Evolutionary conservation across 768 basidiomycete genomes (phyloP).

Genomic region (Kwoniella shandongensis): DNA sequence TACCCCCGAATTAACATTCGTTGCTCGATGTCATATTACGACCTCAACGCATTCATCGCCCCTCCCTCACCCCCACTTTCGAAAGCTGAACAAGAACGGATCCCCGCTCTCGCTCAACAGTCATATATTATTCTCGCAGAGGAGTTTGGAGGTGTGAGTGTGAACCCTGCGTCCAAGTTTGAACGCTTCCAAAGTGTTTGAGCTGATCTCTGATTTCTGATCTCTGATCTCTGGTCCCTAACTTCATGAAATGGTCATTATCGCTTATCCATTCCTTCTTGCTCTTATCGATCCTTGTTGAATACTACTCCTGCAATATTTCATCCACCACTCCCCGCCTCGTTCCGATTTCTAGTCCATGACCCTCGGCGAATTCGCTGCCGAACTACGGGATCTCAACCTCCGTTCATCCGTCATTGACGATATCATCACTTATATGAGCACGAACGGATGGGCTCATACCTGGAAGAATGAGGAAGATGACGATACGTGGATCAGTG

Average conservation of each 20-base stretch:
- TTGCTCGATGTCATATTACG: no score
- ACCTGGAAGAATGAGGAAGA: slow-evolving; percentile 17
- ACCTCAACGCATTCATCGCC: no score
- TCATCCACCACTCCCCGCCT: not conserved
- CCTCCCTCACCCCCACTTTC: slow-evolving; percentile 15
- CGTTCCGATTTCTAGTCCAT: slow-evolving; percentile 17
- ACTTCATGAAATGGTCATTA: not conserved
- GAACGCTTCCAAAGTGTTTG: no score
- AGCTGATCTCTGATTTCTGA: not conserved
- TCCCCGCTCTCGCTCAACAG: slow-evolving; percentile 8
- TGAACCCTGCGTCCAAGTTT: no score
- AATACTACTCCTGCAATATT: not conserved
- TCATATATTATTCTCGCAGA: slow-evolving; percentile 5
- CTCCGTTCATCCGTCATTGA: slow-evolving; percentile 24
- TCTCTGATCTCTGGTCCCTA: not conserved
- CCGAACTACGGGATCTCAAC: slow-evolving; percentile 24
- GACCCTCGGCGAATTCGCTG: slow-evolving; percentile 29
- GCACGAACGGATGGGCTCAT: slow-evolving; percentile 18
- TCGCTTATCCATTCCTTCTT: not conserved
- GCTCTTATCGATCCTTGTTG: not conserved
- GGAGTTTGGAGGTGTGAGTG: slow-evolving; percentile 3
- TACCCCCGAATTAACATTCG: no score
- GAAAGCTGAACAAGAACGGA: slow-evolving; percentile 7
- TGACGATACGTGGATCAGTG: slow-evolving; percentile 27
- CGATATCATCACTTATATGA: slow-evolving; percentile 23